Base-by-base conservation (phyloP, 768 basidiomycete genomes). In the Mycena filopes region DNA sequence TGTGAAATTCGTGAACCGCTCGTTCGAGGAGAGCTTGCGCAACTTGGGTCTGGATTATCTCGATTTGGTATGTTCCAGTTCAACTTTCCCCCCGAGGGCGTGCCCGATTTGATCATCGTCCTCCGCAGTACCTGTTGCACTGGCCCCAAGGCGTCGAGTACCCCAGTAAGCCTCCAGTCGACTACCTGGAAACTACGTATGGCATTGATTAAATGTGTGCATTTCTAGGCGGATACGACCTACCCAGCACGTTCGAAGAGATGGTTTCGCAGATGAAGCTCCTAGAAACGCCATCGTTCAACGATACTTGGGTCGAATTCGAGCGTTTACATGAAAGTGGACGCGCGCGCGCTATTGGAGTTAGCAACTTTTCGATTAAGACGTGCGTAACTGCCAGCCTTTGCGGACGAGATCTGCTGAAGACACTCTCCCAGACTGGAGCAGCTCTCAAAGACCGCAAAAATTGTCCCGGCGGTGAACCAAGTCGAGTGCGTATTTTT, bases 311-410 rank as follows among this genome's bases (percentile, higher is more conserved):
- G 84, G 80, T 81, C 0, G 79, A 82, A 46, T 77, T 88, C 67
- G 87, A 88, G 73, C 81, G 83, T 51, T 67, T 87, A 13, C 75
- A 83, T 33, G 77, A 76, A 28, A 80, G 78, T 16, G 84, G 84
- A 0, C 83, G 81, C 67, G 84, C 79, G 13, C 81, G 74, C 56
- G 82, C 85, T 2, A 85, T 88, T 63, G 87, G 87, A 0, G 85
- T 89, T 48, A 85, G 84, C 72, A 89, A 89, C 72, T 88, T 88
- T 69, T 86, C 84, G 6, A 75, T 86, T 60, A 85, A 87, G 68
- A 87, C 79, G 84, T 86, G 58, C 20, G 81, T 72, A 21, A 3
- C 11, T 42, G 20, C 10, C 31, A n/a, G 31, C 2, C 45, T 45
- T 11, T 11, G 31, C 16, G 20, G 55, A 23, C n/a, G 28, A 48